Percentiles rank a stretch among this genome's conserved stretches.
Conservation (phyloP, 495 filamentous ascomycete genomes). For the Cairneyella variabilis region DNA sequence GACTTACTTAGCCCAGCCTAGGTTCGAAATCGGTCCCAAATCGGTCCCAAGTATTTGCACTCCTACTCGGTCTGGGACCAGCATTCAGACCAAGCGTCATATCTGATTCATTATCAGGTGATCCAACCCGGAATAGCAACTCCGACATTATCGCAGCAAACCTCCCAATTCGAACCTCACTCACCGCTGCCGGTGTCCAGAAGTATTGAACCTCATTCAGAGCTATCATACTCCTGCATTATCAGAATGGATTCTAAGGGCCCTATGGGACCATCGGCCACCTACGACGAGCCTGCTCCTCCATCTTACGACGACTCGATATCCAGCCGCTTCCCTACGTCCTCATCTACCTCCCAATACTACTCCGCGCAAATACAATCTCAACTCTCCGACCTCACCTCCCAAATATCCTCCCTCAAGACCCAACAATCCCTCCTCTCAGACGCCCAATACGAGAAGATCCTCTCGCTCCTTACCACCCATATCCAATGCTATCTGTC, state of each 20-base stretch:
- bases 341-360: slow-evolving; percentile 13
- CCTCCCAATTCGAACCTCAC: no score
- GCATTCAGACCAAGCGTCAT: no score
- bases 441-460: slow-evolving; percentile 18
- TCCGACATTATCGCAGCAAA: no score
- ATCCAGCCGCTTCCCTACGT: not conserved
- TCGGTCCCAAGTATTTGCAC: no score
- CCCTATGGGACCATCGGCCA: not conserved
- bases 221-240: no score
- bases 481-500: slow-evolving; percentile 25
- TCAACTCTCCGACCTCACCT: slow-evolving; percentile 18
- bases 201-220: no score
- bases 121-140: no score
- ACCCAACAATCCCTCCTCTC: slow-evolving; percentile 18
- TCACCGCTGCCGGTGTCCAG: no score
- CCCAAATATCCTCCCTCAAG: slow-evolving; percentile 13
- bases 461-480: slow-evolving; percentile 22
- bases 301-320: slow-evolving; percentile 18
- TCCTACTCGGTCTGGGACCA: no score
- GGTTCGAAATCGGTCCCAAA: no score
- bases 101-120: no score
- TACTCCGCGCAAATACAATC: slow-evolving; percentile 18
- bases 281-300: slow-evolving; percentile 12
- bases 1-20: no score
- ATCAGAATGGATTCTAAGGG: slow-evolving; percentile 21